Percentiles rank a stretch among this genome's conserved stretches.
Evolutionary conservation across 140 eudicot species (phyloP).

Genomic region (Senecio squalidus): DNA sequence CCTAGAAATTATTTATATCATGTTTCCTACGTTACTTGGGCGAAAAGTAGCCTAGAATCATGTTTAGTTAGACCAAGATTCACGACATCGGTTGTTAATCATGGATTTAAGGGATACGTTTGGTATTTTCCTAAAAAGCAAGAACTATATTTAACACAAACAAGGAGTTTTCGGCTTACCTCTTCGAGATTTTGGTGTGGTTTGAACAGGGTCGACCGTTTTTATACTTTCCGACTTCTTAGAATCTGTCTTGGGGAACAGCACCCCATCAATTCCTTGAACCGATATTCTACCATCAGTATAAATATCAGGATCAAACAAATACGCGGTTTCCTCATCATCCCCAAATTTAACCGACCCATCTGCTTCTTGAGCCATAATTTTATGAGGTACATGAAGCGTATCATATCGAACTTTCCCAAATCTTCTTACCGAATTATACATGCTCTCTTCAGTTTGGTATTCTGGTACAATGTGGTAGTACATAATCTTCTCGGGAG

Average conservation of each 20-base stretch:
- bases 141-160: background rate
- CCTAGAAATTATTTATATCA: no score
- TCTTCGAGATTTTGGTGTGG: conserved; percentile 54
- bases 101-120: no score
- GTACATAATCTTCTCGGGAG: conserved; percentile 90
- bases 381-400: conserved; percentile 71
- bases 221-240: conserved; percentile 13
- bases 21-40: no score
- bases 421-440: conserved; percentile 76
- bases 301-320: conserved; percentile 92
- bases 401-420: conserved; percentile 83
- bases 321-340: conserved; percentile 74
- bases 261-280: conserved; percentile 89
- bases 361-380: conserved; percentile 85
- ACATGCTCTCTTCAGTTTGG: conserved; percentile 99
- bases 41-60: no score
- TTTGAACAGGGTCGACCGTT: conserved; percentile 21
- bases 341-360: conserved; percentile 90
- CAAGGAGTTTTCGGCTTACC: conserved; percentile 33
- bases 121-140: no score
- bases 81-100: no score
- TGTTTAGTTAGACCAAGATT: no score
- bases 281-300: conserved; percentile 95
- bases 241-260: conserved; percentile 47
- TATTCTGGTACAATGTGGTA: conserved; percentile 89